Evolutionary conservation across 768 basidiomycete genomes (phyloP).

Genomic region (Mycena vulgaris): DNA sequence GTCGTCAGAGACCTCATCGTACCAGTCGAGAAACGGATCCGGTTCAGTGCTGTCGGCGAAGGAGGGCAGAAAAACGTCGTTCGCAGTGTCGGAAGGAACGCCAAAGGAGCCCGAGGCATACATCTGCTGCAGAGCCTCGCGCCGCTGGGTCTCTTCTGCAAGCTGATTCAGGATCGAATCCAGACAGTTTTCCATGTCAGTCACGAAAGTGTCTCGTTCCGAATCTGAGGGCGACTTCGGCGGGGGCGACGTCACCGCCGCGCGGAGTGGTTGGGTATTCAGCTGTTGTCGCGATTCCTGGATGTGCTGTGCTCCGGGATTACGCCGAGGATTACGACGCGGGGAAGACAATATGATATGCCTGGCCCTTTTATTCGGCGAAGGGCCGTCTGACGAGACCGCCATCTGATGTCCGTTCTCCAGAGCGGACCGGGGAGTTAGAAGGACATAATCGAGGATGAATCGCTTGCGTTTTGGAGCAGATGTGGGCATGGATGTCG

Average conservation of each 20-base stretch:
- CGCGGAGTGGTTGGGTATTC: not conserved
- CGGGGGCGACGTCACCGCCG: not conserved
- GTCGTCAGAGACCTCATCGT: not conserved
- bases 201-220: constrained; percentile 7
- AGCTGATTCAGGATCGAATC: constrained; percentile 22
- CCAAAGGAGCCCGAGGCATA: not conserved
- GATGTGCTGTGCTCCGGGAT: not conserved
- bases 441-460: not conserved
- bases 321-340: not conserved
- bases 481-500: not conserved
- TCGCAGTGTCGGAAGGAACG: not conserved
- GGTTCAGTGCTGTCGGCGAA: not conserved
- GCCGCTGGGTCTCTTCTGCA: constrained; percentile 15
- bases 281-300: not conserved
- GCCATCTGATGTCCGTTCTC: not conserved
- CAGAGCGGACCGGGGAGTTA: not conserved
- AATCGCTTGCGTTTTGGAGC: constrained; percentile 7
- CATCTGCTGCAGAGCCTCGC: not conserved
- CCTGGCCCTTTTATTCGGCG: not conserved
- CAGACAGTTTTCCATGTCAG: constrained; percentile 4
- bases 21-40: not conserved
- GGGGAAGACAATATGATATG: not conserved
- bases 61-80: not conserved
- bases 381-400: not conserved
- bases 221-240: not conserved